Conservation (phyloP, 2,329 filamentous ascomycete genomes). For the Aurifilum marmelostoma region DNA sequence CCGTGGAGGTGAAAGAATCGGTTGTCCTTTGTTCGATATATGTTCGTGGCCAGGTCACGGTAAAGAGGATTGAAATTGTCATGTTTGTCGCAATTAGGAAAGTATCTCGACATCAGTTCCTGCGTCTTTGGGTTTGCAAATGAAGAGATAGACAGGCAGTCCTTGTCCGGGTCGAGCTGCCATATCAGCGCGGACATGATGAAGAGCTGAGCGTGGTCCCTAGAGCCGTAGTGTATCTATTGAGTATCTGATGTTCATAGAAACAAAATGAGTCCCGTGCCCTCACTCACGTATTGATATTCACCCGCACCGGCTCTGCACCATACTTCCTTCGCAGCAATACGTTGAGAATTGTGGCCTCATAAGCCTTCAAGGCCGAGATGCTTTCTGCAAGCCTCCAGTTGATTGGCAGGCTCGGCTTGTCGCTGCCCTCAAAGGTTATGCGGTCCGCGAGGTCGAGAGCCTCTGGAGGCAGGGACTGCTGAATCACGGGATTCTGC, state of each 20-base stretch:
- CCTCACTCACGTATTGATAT: slow-evolving; percentile 50
- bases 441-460: slow-evolving; percentile 30
- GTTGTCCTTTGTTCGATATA: slow-evolving; percentile 32
- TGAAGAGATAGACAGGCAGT: not conserved
- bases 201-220: slow-evolving; percentile 48
- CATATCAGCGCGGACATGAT: slow-evolving; percentile 43
- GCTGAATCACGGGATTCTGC: slow-evolving; percentile 6
- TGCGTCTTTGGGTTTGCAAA: not conserved
- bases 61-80: slow-evolving; percentile 4
- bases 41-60: slow-evolving; percentile 35
- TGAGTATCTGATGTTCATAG: not conserved
- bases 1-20: slow-evolving; percentile 33
- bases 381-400: slow-evolving; percentile 61
- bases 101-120: slow-evolving; percentile 22
- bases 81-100: slow-evolving; percentile 35
- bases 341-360: slow-evolving; percentile 49
- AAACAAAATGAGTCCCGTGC: too few relatives aligned
- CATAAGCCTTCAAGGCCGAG: slow-evolving; percentile 51
- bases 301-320: slow-evolving; percentile 42
- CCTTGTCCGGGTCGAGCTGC: slow-evolving; percentile 30
- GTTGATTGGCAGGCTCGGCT: slow-evolving; percentile 55
- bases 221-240: not conserved
- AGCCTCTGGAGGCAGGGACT: not conserved
- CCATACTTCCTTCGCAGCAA: slow-evolving; percentile 51
- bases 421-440: slow-evolving; percentile 46